Evolutionary conservation across 148 eudicot species (phyloP), one percentile per base, ranked within the genome.

Genomic region (Chenopodium berlandieri): DNA sequence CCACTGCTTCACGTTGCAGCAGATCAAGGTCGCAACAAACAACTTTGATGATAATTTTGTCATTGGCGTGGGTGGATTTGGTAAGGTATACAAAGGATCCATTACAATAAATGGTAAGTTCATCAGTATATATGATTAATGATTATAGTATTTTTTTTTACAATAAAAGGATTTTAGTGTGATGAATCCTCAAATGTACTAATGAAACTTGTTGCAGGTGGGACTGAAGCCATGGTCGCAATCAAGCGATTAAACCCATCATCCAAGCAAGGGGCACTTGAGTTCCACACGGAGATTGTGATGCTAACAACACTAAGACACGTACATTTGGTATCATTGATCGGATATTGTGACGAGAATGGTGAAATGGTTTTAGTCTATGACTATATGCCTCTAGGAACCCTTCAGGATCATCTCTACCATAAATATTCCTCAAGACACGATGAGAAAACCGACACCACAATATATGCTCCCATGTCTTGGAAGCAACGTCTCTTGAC

Each of bases 401-500:
- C 73, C 20, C 73, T 69, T 69, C 10, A 14, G 31, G 73, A 69
- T 69, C 73, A 69, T 31, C 46, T 69, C 6, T 31, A 31, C 22
- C 46, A 34, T 6, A 32, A 0, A 4, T 0, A 17, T 14, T 12
- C 16, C 1, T 0, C 7, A 69, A 69, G 47, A 69, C 17, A 5
- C 47, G 20, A 34, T 34, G 30, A 65, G 17, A 67, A 2, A 23
- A 16, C 13, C 0, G 71, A 31, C 7, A 30, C 30, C 37, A 2
- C 67, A 20, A n/a, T 9, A 1, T 65, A 69, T 34, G 46, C 73
- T 3, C 66, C 82, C 4, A 13, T 79, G 22, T 20, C 82, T 8
- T 79, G 82, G 75, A 70, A 79, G 50, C 75, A 11, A 54, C 82
- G 75, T 2, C 50, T 70, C 1, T 32, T 22, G 75, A 79, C 66